Conservation (phyloP, 306 rosid genomes). For the Cercis canadensis region DNA sequence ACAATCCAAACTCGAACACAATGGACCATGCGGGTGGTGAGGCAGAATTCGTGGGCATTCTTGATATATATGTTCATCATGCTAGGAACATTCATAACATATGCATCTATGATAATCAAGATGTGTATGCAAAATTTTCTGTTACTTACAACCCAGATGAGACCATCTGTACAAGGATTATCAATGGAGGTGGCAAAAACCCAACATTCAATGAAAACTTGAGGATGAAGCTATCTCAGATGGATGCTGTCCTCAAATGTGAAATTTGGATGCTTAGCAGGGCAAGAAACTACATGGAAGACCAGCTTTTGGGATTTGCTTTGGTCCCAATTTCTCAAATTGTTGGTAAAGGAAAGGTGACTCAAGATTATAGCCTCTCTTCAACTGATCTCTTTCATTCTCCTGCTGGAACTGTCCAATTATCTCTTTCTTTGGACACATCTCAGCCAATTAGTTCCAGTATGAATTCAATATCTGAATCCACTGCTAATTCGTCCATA, state of each 20-base stretch:
- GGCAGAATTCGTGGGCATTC: constrained; percentile 63
- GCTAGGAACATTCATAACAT: constrained; percentile 92
- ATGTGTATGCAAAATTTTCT: constrained; percentile 92
- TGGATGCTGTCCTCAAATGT: constrained; percentile 83
- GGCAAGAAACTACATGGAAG: constrained; percentile 77
- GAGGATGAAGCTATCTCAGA: constrained; percentile 71
- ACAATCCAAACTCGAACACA: constrained; percentile 54
- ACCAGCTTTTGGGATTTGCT: constrained; percentile 89
- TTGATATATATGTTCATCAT: constrained; percentile 84
- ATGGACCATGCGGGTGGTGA: constrained; percentile 43
- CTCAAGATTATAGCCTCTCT: constrained; percentile 76
- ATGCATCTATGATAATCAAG: constrained; percentile 93
- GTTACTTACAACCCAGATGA: constrained; percentile 90
- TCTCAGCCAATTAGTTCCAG: constrained; percentile 46
- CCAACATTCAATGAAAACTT: constrained; percentile 80
- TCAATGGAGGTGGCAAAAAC: constrained; percentile 80
- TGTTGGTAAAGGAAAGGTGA: constrained; percentile 66
- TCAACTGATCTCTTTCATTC: constrained; percentile 97
- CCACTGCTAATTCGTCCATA: constrained; percentile 64
- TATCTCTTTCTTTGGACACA: constrained; percentile 61
- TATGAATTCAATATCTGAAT: constrained; percentile 45
- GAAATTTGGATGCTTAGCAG: constrained; percentile 97
- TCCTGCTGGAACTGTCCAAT: constrained; percentile 89
- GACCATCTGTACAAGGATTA: constrained; percentile 69
- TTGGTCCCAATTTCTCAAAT: constrained; percentile 77